Evolutionary conservation across 1,139 yeast genomes (phyloP), one percentile per base, ranked within the genome.

Genomic region (Lodderomyces margitis): DNA sequence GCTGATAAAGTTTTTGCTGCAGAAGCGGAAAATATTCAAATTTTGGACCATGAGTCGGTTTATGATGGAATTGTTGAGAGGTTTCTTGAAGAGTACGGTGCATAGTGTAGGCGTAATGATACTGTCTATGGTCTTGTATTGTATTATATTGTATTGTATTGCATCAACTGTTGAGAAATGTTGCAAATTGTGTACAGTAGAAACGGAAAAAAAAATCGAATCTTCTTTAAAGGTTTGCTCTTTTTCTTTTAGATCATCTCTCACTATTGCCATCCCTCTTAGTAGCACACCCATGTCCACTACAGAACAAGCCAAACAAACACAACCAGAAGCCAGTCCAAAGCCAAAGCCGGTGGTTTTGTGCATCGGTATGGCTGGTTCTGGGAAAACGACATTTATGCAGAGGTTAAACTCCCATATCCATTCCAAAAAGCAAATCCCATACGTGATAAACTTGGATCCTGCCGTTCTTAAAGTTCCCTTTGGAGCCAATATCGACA

Each of bases 381-480:
- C 95, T 40, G 98, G 99, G 55, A 94, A 94, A 66, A 92, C 99
- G 67, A 94, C 98, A 3, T 92, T 94, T 61, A 84, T 94, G 89
- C 99, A 94, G 62, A 71, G 98, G 47, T 69, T 94, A 45, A 92
- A 91, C 64, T 80, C 97, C 1, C 95, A 92, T 60, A 70, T 92
- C 34, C 96, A 91, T 56, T 48, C 86, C 34, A 74, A 81, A 50
- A 70, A 77, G 44, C 77, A 84, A 7, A 87, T 89, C 8, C 92
- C 38, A 10, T 94, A 94, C 63, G 95, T 92, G 30, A 80, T 94
- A 47, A 94, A 94, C 59, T 71, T 94, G 39, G 99, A 94, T 65
- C 99, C 99, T 0, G 98, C 98, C 0, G 98, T 92, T 19, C 67
- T 87, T 49, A 87, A 84, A 51, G 83, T 89, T 10, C 98, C 98